These are phyloP conservation scores for Zasmidium angulare DNA, from an alignment of 2,329 filamentous ascomycete genomes.

Conservation along the genomic window DNA sequence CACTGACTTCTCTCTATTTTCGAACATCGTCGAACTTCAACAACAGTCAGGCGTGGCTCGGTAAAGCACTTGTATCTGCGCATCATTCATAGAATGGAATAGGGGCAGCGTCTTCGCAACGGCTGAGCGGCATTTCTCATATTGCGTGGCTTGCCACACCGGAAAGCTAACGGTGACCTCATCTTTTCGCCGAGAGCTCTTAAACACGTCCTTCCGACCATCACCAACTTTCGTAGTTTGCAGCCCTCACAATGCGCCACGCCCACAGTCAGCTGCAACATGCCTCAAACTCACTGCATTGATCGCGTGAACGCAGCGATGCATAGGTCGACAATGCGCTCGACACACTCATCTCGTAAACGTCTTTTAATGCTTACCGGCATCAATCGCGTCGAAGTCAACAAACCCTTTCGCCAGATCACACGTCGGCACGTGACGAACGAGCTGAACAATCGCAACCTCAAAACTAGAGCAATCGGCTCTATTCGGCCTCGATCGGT, in stretches of 20 bases:
- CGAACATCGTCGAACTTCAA: too few relatives aligned
- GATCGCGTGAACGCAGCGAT: neutral
- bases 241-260: neutral
- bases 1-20: too few relatives aligned
- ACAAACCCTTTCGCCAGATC: neutral
- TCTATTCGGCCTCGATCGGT: neutral
- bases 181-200: neutral
- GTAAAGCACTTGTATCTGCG: too few relatives aligned
- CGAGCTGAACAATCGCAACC: neutral
- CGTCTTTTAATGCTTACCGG: neutral
- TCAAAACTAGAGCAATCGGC: neutral
- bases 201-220: neutral
- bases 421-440: slow-evolving; percentile 3
- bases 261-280: neutral
- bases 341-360: neutral
- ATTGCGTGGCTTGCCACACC: neutral
- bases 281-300: neutral
- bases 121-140: neutral
- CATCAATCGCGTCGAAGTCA: neutral
- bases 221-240: neutral
- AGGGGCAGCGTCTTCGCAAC: too few relatives aligned
- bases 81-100: too few relatives aligned
- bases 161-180: neutral
- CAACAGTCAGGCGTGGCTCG: too few relatives aligned
- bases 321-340: neutral